These are phyloP conservation scores for Suhomyces bribrorum DNA, from an alignment of 1,139 yeast genomes.

Conservation along the genomic window DNA sequence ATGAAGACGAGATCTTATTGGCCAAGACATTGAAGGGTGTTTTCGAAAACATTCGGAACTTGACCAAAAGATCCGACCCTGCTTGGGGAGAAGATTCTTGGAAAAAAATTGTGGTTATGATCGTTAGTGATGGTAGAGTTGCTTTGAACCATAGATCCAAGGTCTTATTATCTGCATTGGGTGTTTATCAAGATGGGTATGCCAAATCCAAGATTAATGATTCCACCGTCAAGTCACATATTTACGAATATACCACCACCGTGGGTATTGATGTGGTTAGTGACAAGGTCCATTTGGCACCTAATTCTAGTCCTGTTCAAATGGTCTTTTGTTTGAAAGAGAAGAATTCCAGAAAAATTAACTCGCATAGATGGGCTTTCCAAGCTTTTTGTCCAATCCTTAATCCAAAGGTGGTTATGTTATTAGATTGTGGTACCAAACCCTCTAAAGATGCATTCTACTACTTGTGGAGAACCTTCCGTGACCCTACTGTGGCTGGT, in stretches of 20 bases:
- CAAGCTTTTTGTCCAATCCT: conserved; percentile 75
- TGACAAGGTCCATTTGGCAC: conserved; percentile 54
- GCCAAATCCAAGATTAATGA: conserved; percentile 79
- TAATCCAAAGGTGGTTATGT: conserved; percentile 68
- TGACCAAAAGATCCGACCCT: conserved; percentile 57
- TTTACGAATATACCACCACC: conserved; percentile 78
- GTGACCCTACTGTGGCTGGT: conserved; percentile 77
- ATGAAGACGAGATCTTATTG: conserved; percentile 71
- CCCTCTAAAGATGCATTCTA: conserved; percentile 74
- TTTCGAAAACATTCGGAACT: conserved; percentile 67
- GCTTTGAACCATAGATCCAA: conserved; percentile 67
- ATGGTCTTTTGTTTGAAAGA: conserved; percentile 77
- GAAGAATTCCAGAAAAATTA: conserved; percentile 71
- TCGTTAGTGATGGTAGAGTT: conserved; percentile 77
- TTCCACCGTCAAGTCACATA: conserved; percentile 66
- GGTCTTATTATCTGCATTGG: conserved; percentile 68
- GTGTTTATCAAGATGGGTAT: conserved; percentile 79
- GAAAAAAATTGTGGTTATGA: conserved; percentile 74
- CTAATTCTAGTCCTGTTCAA: conserved; percentile 69
- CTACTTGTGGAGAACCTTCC: conserved; percentile 74
- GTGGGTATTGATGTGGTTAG: conserved; percentile 70
- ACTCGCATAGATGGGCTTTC: conserved; percentile 84
- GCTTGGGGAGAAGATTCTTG: conserved; percentile 81
- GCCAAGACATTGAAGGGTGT: conserved; percentile 78
- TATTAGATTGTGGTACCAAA: conserved; percentile 79